phyloP scores from a whole-genome alignment of 1,139 yeast genomes.

The Hyphopichia buzzinii region DNA sequence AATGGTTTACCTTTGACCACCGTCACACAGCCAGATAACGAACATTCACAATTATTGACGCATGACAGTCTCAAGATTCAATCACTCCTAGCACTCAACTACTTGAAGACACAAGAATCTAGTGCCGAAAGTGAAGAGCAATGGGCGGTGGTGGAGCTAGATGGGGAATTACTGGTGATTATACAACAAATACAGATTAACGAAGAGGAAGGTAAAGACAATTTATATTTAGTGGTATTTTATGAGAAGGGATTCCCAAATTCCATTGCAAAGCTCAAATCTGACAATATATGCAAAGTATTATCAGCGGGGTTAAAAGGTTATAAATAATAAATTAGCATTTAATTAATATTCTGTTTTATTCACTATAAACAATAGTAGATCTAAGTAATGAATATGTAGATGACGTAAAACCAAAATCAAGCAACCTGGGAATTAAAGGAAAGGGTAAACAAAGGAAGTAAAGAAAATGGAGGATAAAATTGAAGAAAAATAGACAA shows the following conservation, averaged over 20 bases:
- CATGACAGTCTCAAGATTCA: conserved; percentile 46
- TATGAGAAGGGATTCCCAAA: conserved; percentile 34
- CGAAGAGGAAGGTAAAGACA: conserved; percentile 4
- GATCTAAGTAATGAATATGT: neutral
- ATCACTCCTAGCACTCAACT: conserved; percentile 43
- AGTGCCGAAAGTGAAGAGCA: conserved; percentile 10
- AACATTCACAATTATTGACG: conserved; percentile 9
- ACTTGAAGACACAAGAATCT: conserved; percentile 20
- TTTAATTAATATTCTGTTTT: neutral
- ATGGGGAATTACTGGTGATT: conserved; percentile 27
- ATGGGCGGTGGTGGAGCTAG: conserved; percentile 36
- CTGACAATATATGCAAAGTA: conserved; percentile 34
- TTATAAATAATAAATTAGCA: neutral
- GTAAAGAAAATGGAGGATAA: neutral
- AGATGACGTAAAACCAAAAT: neutral
- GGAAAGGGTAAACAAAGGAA: neutral
- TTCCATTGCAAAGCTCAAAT: conserved; percentile 42
- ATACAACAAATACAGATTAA: conserved; percentile 19
- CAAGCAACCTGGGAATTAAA: neutral
- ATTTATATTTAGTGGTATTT: conserved; percentile 28
- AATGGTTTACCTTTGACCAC: conserved; percentile 44
- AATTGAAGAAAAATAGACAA: neutral
- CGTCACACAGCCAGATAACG: conserved; percentile 17
- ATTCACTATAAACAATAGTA: neutral
- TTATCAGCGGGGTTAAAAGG: conserved; percentile 37